Percentiles rank a stretch among this genome's conserved stretches.
Evolutionary conservation across 2,329 filamentous ascomycete genomes (phyloP).

Genomic region (Colletotrichum sp.): DNA sequence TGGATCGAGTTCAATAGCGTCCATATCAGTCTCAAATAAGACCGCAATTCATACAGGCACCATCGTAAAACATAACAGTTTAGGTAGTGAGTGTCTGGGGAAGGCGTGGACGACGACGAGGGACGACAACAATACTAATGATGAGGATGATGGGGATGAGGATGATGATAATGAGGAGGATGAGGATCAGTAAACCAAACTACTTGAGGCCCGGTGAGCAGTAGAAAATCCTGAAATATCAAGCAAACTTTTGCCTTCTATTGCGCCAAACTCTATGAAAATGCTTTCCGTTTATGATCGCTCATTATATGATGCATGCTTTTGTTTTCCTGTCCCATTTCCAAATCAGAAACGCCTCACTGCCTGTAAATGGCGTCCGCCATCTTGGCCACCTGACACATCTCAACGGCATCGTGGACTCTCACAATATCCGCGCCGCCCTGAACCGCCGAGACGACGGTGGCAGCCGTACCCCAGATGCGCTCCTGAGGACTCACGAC

Average conservation of each 20-base stretch:
- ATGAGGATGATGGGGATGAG: background rate
- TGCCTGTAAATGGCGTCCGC: constrained; percentile 88
- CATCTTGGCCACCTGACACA: constrained; percentile 84
- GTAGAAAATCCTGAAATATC: background rate
- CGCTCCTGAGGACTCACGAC: constrained; percentile 73
- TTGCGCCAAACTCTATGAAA: background rate
- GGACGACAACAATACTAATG: background rate
- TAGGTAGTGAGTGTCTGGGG: background rate
- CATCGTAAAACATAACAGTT: background rate
- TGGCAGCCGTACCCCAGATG: constrained; percentile 85
- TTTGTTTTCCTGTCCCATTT: background rate
- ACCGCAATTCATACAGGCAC: background rate
- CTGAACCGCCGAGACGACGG: constrained; percentile 82
- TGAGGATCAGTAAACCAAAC: background rate
- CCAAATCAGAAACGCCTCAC: constrained; percentile 20
- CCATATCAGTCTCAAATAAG: background rate
- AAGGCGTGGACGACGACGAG: background rate
- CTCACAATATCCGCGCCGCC: constrained; percentile 91
- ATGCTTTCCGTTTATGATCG: background rate
- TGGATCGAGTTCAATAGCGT: background rate
- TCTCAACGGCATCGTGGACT: constrained; percentile 89
- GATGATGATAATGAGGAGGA: background rate
- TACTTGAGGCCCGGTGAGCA: background rate
- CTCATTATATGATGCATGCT: background rate
- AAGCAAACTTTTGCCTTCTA: background rate